Evolutionary conservation across 2,329 filamentous ascomycete genomes (phyloP).

Genomic region (Aspergillus sp.): DNA sequence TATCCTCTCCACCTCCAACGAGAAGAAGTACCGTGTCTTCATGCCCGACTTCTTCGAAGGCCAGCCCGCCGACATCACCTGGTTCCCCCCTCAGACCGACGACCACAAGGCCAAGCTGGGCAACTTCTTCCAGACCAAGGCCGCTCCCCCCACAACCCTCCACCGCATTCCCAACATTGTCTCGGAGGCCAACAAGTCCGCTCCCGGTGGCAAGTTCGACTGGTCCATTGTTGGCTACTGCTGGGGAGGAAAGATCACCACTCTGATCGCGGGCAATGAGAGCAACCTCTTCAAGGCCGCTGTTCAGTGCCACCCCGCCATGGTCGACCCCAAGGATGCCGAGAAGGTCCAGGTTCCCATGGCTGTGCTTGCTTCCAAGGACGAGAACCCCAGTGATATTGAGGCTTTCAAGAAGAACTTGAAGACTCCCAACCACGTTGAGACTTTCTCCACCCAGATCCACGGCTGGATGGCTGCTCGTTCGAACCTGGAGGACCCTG

Average conservation of each 20-base stretch:
- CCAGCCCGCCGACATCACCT: constrained; percentile 59
- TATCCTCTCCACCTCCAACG: constrained; percentile 55
- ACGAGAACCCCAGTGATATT: constrained; percentile 50
- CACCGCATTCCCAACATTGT: constrained; percentile 53
- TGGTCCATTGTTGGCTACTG: constrained; percentile 61
- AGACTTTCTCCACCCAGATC: constrained; percentile 40
- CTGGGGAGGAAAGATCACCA: constrained; percentile 57
- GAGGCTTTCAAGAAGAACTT: constrained; percentile 35
- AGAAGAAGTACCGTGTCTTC: constrained; percentile 73
- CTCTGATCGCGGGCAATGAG: constrained; percentile 46
- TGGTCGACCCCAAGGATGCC: constrained; percentile 57
- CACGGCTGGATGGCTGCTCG: constrained; percentile 46
- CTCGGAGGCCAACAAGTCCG: constrained; percentile 48
- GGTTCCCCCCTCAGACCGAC: constrained; percentile 57
- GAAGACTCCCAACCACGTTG: constrained; percentile 35
- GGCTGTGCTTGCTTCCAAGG: constrained; percentile 53
- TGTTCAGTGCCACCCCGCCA: constrained; percentile 54
- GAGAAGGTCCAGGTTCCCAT: constrained; percentile 53
- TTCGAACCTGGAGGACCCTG: constrained; percentile 33
- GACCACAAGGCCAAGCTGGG: constrained; percentile 58
- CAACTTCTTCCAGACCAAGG: constrained; percentile 54
- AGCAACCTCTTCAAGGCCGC: constrained; percentile 53
- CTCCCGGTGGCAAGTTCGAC: constrained; percentile 37
- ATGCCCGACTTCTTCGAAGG: constrained; percentile 91
- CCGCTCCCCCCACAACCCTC: constrained; percentile 55